Percentiles rank a stretch among this genome's conserved stretches.
phyloP scores from a whole-genome alignment of 192 early-diverging fungal species.

The Obelidium mucronatum region DNA sequence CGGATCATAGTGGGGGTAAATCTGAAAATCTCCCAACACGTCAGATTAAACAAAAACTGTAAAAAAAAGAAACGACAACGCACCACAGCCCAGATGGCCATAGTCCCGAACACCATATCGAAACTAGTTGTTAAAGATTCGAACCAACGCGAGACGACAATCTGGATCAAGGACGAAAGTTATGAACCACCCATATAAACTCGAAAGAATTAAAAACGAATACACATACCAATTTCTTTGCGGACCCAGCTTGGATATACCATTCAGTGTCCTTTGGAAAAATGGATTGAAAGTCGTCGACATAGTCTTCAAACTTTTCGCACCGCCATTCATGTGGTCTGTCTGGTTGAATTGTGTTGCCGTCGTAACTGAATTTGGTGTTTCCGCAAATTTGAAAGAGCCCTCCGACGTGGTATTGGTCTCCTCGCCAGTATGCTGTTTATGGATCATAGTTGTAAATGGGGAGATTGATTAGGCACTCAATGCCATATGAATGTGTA shows the following conservation, averaged over 20 bases:
- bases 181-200: neutral
- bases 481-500: no score
- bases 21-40: neutral
- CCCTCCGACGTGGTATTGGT: conserved; percentile 24
- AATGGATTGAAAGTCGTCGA: neutral
- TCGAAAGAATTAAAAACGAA: neutral
- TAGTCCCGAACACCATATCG: conserved; percentile 18
- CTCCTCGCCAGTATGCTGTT: conserved; percentile 26
- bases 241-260: conserved; percentile 1
- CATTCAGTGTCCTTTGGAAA: conserved; percentile 1
- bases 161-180: no score
- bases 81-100: conserved; percentile 9
- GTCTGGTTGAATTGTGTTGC: neutral
- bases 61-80: neutral
- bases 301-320: conserved; percentile 4
- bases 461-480: no score
- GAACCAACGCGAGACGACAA: conserved; percentile 14
- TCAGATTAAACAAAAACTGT: neutral
- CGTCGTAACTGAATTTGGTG: conserved; percentile 13
- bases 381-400: conserved; percentile 29
- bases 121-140: conserved; percentile 11
- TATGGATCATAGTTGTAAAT: no score
- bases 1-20: neutral
- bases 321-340: neutral
- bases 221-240: neutral